Evolutionary conservation across 768 basidiomycete genomes (phyloP).

Genomic region (Pisolithus marmoratus): DNA sequence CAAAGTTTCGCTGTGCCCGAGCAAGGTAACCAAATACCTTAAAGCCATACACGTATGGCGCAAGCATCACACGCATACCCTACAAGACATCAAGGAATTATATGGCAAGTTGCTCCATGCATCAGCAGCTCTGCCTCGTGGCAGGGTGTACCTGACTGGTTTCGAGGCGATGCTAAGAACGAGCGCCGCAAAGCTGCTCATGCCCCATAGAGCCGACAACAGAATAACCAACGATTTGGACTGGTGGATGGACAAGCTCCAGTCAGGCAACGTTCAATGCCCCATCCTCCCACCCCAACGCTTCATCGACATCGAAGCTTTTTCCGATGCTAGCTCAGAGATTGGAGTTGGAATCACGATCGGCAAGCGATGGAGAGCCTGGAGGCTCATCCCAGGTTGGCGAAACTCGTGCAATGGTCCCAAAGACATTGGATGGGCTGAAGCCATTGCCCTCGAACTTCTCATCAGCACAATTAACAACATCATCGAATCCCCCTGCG

Average conservation of each 20-base stretch:
- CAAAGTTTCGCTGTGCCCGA: constrained; percentile 15
- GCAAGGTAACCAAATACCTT: constrained; percentile 25
- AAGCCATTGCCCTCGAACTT: constrained; percentile 40
- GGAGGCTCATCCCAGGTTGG: constrained; percentile 28
- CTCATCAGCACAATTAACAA: constrained; percentile 20
- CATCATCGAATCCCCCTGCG: background rate
- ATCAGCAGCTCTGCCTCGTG: constrained; percentile 24
- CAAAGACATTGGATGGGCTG: constrained; percentile 43
- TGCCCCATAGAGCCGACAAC: constrained; percentile 11
- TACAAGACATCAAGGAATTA: constrained; percentile 6
- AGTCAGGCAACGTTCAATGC: background rate
- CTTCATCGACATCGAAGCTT: background rate
- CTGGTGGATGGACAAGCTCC: constrained; percentile 27
- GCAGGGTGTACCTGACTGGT: constrained; percentile 34
- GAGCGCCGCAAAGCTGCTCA: constrained; percentile 26
- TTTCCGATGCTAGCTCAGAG: background rate
- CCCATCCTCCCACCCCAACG: background rate
- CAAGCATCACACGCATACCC: constrained; percentile 16
- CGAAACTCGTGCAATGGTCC: constrained; percentile 7
- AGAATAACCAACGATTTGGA: constrained; percentile 17
- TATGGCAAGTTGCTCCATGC: background rate
- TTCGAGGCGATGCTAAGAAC: constrained; percentile 33
- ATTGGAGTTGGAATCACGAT: background rate
- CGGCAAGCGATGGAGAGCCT: constrained; percentile 21
- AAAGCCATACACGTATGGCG: constrained; percentile 9